phyloP scores from a whole-genome alignment of 441 rosid species.

The Euphorbia schlechtendalii region DNA sequence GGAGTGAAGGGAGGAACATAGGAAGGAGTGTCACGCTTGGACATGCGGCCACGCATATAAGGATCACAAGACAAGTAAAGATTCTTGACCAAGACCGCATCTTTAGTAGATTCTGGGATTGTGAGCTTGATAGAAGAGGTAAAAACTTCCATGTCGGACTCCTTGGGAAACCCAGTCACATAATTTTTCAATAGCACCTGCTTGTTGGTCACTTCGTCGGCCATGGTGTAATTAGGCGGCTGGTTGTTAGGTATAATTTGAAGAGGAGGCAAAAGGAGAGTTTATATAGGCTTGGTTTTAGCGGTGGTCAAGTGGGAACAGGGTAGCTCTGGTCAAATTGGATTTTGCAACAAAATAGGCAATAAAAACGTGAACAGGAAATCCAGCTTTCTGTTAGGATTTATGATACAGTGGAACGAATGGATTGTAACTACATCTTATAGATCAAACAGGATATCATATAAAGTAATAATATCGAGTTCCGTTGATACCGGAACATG shows the following conservation, averaged over 20 bases:
- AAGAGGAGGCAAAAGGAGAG: neutral
- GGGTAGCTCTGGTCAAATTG: neutral
- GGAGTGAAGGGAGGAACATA: too few relatives aligned
- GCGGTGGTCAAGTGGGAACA: neutral
- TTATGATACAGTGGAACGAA: too few relatives aligned
- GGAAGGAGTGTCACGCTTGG: too few relatives aligned
- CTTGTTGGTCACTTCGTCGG: constrained; percentile 27
- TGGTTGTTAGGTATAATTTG: neutral
- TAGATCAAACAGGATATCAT: too few relatives aligned
- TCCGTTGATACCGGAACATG: too few relatives aligned
- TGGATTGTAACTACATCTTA: too few relatives aligned
- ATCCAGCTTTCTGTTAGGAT: too few relatives aligned
- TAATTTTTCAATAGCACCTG: constrained; percentile 34
- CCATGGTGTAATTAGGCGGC: neutral
- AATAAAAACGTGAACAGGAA: too few relatives aligned
- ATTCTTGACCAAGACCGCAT: constrained; percentile 46
- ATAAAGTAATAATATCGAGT: too few relatives aligned
- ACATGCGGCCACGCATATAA: too few relatives aligned
- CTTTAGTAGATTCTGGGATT: constrained; percentile 34
- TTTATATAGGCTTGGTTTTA: neutral
- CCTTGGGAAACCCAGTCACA: neutral
- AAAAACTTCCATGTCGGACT: constrained; percentile 33
- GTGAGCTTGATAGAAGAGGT: constrained; percentile 22
- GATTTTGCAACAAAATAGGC: neutral
- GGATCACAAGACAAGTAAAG: constrained; percentile 66